Conservation (phyloP, 2,329 filamentous ascomycete genomes). For the Phialemonium atrogriseum region DNA sequence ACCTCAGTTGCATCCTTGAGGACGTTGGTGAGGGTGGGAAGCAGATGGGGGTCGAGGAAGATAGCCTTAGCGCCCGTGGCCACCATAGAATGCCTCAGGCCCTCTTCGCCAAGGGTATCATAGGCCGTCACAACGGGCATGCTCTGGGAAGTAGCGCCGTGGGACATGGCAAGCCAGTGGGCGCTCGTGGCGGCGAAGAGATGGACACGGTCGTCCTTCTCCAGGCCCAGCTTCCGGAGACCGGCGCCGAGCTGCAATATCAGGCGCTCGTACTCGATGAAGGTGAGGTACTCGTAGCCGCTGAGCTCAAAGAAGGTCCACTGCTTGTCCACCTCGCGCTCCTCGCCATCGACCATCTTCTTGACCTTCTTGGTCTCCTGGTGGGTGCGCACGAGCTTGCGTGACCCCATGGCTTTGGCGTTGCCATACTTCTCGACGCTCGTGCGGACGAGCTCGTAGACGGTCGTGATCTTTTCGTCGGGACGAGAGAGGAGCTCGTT, state of each 20-base stretch:
- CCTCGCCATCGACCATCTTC: slow-evolving; percentile 74
- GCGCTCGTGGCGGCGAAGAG: slow-evolving; percentile 68
- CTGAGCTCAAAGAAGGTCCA: slow-evolving; percentile 86
- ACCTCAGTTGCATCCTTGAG: slow-evolving; percentile 43
- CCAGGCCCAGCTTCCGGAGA: slow-evolving; percentile 63
- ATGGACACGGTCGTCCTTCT: slow-evolving; percentile 62
- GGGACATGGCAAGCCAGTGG: slow-evolving; percentile 43
- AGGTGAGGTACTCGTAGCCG: slow-evolving; percentile 68
- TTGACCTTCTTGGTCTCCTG: slow-evolving; percentile 83
- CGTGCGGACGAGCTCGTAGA: slow-evolving; percentile 66
- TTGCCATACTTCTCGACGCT: slow-evolving; percentile 59
- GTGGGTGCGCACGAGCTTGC: slow-evolving; percentile 68
- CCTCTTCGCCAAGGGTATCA: slow-evolving; percentile 70
- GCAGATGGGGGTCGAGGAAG: slow-evolving; percentile 65
- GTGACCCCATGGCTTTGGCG: slow-evolving; percentile 57
- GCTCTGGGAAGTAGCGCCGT: slow-evolving; percentile 59
- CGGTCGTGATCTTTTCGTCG: slow-evolving; percentile 57
- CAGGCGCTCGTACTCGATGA: slow-evolving; percentile 68
- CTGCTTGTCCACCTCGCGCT: slow-evolving; percentile 73
- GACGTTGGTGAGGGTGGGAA: slow-evolving; percentile 47
- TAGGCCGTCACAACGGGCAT: slow-evolving; percentile 80
- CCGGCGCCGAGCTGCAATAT: slow-evolving; percentile 60
- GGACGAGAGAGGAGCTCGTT: slow-evolving; percentile 55
- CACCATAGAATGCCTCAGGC: slow-evolving; percentile 63
- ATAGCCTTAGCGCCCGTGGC: slow-evolving; percentile 65